Conservation (phyloP, 768 basidiomycete species). For the Pleurotus tuber-regium region DNA sequence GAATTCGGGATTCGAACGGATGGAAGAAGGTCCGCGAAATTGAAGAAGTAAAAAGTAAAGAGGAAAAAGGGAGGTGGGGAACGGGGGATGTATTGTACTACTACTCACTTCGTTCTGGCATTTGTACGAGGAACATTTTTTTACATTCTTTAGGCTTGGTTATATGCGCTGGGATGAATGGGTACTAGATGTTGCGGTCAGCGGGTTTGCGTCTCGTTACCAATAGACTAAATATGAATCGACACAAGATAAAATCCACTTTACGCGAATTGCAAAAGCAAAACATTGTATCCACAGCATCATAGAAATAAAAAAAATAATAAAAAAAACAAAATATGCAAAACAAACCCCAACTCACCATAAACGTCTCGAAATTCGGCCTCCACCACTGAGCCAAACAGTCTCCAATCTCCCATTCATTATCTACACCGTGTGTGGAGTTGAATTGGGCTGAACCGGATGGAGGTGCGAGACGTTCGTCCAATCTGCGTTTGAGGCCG, state of each 20-base stretch:
- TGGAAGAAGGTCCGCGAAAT: too few relatives aligned
- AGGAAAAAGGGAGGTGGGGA: not conserved
- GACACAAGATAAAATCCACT: too few relatives aligned
- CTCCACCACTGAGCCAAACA: conserved; percentile 99
- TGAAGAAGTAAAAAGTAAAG: too few relatives aligned
- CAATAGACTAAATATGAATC: too few relatives aligned
- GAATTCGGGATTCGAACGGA: too few relatives aligned
- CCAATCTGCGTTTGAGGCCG: conserved; percentile 85
- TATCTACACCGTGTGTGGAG: conserved; percentile 71
- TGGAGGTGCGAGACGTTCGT: conserved; percentile 85
- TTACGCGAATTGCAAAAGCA: too few relatives aligned
- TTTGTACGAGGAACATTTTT: conserved; percentile 91
- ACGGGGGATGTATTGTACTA: too few relatives aligned
- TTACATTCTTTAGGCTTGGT: conserved; percentile 99
- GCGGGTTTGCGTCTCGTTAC: not conserved
- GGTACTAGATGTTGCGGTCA: conserved; percentile 66
- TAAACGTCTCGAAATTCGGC: conserved; percentile 98
- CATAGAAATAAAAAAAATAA: too few relatives aligned
- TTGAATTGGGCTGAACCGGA: conserved; percentile 65
- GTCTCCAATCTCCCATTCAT: conserved; percentile 96
- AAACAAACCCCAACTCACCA: too few relatives aligned
- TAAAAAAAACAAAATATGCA: too few relatives aligned
- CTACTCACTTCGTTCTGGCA: conserved; percentile 88
- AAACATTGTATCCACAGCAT: too few relatives aligned
- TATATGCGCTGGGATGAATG: conserved; percentile 92